Conservation (phyloP, 2,329 filamentous ascomycete species). For the Colletotrichum tropicale region DNA sequence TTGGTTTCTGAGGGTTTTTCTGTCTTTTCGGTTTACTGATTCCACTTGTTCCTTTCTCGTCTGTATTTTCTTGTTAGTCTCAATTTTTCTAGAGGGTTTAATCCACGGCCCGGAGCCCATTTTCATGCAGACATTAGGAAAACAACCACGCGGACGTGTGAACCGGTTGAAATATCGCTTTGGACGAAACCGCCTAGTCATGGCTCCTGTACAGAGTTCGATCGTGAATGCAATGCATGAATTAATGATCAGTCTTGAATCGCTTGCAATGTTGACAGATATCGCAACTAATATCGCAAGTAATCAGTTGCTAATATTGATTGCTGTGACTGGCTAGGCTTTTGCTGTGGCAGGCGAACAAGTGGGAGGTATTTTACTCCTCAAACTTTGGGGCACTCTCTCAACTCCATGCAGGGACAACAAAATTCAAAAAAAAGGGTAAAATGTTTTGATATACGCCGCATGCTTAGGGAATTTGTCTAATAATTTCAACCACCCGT, state of each 20-base stretch:
- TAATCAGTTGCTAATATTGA: neutral
- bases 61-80: neutral
- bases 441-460: neutral
- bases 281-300: neutral
- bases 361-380: neutral
- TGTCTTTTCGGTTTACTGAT: neutral
- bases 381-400: neutral
- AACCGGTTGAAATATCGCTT: neutral
- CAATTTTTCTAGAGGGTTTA: neutral
- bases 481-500: neutral
- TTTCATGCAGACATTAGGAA: neutral
- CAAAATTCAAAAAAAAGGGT: neutral
- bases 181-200: neutral
- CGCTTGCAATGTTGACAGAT: neutral
- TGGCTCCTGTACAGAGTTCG: neutral
- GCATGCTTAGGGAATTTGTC: constrained; percentile 7
- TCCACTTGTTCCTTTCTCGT: neutral
- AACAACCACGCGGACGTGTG: neutral
- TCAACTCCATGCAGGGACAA: neutral
- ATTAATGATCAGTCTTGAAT: neutral
- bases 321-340: neutral
- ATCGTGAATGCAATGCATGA: neutral
- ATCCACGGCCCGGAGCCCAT: neutral
- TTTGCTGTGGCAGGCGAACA: neutral
- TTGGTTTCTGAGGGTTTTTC: neutral